These are phyloP conservation scores for Picochlorum sp. DNA, from an alignment of 139 green algal genomes.

Conservation along the genomic window DNA sequence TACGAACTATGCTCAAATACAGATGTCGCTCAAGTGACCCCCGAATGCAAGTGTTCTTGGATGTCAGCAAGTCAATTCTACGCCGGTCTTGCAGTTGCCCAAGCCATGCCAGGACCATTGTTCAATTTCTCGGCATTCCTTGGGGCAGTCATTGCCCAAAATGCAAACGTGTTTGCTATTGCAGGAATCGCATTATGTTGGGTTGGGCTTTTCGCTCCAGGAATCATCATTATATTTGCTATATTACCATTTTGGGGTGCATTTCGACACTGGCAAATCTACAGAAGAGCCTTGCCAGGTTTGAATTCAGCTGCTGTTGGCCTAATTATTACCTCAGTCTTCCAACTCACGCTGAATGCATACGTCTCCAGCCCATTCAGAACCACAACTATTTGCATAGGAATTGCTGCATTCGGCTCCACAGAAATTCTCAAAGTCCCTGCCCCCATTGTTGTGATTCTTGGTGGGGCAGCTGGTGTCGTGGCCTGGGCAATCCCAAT, in stretches of 20 bases:
- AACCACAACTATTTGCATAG: slow-evolving; percentile 58
- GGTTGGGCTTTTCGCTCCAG: slow-evolving; percentile 83
- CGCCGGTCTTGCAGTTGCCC: slow-evolving; percentile 49
- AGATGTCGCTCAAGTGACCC: neutral
- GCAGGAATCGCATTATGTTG: slow-evolving; percentile 63
- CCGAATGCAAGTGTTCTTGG: slow-evolving; percentile 41
- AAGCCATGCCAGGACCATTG: slow-evolving; percentile 78
- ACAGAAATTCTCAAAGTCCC: slow-evolving; percentile 56
- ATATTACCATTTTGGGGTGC: slow-evolving; percentile 85
- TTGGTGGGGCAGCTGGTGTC: slow-evolving; percentile 58
- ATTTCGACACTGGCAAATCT: slow-evolving; percentile 51
- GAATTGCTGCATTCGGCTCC: slow-evolving; percentile 52
- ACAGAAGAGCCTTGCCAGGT: slow-evolving; percentile 55
- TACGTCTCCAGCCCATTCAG: slow-evolving; percentile 47
- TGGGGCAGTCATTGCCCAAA: slow-evolving; percentile 72
- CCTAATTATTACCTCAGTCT: slow-evolving; percentile 78
- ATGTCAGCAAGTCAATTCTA: slow-evolving; percentile 81
- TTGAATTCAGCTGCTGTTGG: slow-evolving; percentile 79
- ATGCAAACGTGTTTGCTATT: slow-evolving; percentile 41
- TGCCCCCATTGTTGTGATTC: slow-evolving; percentile 62
- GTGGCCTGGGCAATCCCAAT: slow-evolving; percentile 54
- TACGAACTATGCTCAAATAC: neutral
- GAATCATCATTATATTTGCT: slow-evolving; percentile 86
- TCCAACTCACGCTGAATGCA: slow-evolving; percentile 65
- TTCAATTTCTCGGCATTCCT: slow-evolving; percentile 96